Conservation (phyloP, 2,329 filamentous ascomycete species). For the Scopulariopsis brevicaulis region DNA sequence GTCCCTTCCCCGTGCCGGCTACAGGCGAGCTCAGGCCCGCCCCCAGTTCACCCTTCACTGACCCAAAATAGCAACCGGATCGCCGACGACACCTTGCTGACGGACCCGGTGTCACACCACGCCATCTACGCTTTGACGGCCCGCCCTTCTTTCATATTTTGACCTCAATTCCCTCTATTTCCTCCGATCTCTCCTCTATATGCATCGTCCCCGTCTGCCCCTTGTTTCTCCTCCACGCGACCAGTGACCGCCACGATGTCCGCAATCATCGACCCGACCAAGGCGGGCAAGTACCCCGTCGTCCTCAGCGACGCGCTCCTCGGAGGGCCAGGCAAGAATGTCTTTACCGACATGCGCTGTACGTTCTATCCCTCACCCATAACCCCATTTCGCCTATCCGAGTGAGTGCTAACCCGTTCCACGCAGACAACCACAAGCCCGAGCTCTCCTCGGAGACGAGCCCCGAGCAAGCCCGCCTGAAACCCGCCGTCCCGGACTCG, state of each 20-base stretch:
- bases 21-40: neutral
- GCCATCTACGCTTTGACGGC: neutral
- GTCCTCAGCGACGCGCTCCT: slow-evolving; percentile 51
- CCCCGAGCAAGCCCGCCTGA: slow-evolving; percentile 36
- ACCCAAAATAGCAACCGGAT: neutral
- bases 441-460: slow-evolving; percentile 34
- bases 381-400: neutral
- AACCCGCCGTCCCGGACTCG: slow-evolving; percentile 34
- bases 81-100: neutral
- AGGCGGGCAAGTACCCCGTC: slow-evolving; percentile 50
- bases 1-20: neutral
- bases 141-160: neutral
- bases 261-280: slow-evolving; percentile 43
- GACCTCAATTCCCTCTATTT: neutral
- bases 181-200: neutral
- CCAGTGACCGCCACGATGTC: neutral
- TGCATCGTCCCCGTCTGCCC: neutral
- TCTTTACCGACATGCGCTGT: slow-evolving; percentile 52
- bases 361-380: slow-evolving; percentile 8
- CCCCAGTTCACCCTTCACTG: neutral
- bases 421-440: slow-evolving; percentile 51
- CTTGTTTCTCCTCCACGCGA: neutral
- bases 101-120: neutral
- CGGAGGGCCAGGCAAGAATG: slow-evolving; percentile 41
- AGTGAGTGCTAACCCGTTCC: slow-evolving; percentile 1